Evolutionary conservation across 208 protist species (phyloP).

Genomic region (Leishmania lainsoni): DNA sequence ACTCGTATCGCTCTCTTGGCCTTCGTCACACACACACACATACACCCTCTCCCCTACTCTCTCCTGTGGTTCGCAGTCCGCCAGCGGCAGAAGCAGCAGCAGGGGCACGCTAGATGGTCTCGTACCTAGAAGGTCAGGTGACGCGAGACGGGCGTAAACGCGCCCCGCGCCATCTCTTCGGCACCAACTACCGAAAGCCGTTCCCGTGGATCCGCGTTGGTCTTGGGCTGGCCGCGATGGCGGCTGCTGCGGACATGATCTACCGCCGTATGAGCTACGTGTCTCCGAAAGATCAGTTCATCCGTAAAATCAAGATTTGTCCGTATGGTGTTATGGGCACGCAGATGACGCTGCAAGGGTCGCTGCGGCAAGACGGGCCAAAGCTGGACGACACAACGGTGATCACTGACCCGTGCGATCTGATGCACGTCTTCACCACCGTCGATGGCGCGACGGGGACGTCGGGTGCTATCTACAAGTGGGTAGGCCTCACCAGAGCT

Average conservation of each 20-base stretch:
- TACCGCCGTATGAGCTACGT: slow-evolving; percentile 64
- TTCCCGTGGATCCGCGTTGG: slow-evolving; percentile 75
- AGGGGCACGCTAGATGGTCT: slow-evolving; percentile 15
- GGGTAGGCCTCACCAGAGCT: slow-evolving; percentile 61
- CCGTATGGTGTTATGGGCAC: slow-evolving; percentile 88
- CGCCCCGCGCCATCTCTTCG: slow-evolving; percentile 75
- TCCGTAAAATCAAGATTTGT: slow-evolving; percentile 70
- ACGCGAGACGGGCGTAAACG: slow-evolving; percentile 78
- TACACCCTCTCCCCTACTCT: background rate
- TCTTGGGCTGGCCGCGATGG: slow-evolving; percentile 53
- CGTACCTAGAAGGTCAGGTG: slow-evolving; percentile 40
- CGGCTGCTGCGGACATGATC: slow-evolving; percentile 26
- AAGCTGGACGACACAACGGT: slow-evolving; percentile 66
- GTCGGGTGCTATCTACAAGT: slow-evolving; percentile 87
- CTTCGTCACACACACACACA: background rate
- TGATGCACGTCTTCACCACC: slow-evolving; percentile 67
- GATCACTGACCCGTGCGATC: slow-evolving; percentile 74
- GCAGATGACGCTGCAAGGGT: slow-evolving; percentile 74
- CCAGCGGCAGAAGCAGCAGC: background rate
- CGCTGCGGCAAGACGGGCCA: slow-evolving; percentile 48
- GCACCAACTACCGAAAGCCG: slow-evolving; percentile 55
- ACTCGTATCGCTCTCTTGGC: background rate
- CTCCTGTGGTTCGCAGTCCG: background rate
- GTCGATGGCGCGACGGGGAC: slow-evolving; percentile 62
- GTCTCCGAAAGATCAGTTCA: slow-evolving; percentile 71